Base-by-base conservation (phyloP, 2,329 filamentous ascomycete species). In the Diplocarpon mali region DNA sequence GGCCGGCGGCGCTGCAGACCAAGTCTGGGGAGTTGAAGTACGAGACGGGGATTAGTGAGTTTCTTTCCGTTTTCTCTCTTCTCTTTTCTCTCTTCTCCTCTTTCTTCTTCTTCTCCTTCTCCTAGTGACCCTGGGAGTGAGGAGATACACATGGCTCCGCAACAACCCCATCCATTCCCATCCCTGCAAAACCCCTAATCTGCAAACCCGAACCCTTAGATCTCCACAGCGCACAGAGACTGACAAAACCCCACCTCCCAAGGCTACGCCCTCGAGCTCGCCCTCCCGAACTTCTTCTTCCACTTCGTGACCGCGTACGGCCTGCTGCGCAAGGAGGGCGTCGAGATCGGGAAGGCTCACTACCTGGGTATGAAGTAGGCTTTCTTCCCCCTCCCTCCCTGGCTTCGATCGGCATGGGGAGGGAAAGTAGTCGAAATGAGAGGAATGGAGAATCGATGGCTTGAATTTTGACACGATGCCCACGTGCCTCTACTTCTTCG, bases 271-370 rank as follows among this genome's bases (percentile, higher is more conserved):
- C 56, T 62, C 34, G 62, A 62, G 2, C 76, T 70, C 59, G 67
- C 63, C 3, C 44, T 78, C 35, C 77, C 79, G 16, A 80, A 83
- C 56, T 62, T 81, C 53, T 80, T 69, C 64, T 85, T 84, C 62
- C 80, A 84, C 57, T 52, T 75, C 12, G 68, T 62, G 2, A 78
- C 69, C 11, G 67, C 74, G 9, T 84, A 84, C 63, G 66, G 62
- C 16, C 75, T 84, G 44, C 56, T 83, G 58, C 67, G 80, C 48
- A 71, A 68, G 56, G 69, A 76, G 62, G 80, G 79, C 1, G 73
- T 81, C 20, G 64, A 67, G 0, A n/a, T 85, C 14, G 77, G 76
- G 29, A 83, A 83, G 68, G 34, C 49, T 42, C 73, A 81, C 55
- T 83, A 66, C 57, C 52, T 78, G n/a, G n/a, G n/a, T n/a, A n/a